These are phyloP conservation scores for Alternaria arbusti DNA, from an alignment of 2,329 filamentous ascomycete genomes.

Conservation along the genomic window DNA sequence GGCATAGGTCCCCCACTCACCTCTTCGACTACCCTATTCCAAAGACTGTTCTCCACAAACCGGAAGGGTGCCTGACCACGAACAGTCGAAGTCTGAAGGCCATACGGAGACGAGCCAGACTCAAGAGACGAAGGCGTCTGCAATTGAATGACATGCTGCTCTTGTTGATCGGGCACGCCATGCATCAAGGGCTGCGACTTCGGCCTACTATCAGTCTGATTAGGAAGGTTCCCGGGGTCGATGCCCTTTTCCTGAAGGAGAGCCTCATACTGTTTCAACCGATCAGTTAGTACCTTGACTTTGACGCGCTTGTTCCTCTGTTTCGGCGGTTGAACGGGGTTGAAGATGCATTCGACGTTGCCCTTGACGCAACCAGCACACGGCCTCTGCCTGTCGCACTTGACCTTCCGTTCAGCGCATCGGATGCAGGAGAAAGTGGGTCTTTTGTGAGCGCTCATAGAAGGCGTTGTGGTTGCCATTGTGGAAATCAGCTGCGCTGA, in stretches of 20 bases:
- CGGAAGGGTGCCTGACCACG: neutral
- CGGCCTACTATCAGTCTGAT: neutral
- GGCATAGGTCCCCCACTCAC: neutral
- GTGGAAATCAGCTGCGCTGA: neutral
- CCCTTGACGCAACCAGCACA: conserved; percentile 28
- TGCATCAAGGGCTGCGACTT: neutral
- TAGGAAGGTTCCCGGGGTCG: neutral
- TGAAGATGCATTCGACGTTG: conserved; percentile 24
- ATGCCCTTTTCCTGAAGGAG: conserved; percentile 29
- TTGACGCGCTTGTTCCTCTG: conserved; percentile 10
- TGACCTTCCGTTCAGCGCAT: conserved; percentile 34
- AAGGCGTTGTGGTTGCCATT: neutral
- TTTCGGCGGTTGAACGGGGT: conserved; percentile 8
- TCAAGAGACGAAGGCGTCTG: neutral
- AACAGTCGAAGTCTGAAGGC: neutral
- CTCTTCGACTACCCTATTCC: neutral
- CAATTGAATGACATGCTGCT: conserved; percentile 14
- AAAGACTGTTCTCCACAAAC: neutral
- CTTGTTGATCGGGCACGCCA: neutral
- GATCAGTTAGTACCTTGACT: conserved; percentile 20
- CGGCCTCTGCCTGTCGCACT: conserved; percentile 31
- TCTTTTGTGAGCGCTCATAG: neutral
- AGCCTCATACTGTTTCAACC: conserved; percentile 29
- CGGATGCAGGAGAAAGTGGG: conserved; percentile 20
- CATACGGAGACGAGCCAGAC: neutral